A percentile compares a stretch with the other conserved stretches of the same genome.
phyloP scores from a whole-genome alignment of 2,329 filamentous ascomycete species.

The Alternaria postmessia region DNA sequence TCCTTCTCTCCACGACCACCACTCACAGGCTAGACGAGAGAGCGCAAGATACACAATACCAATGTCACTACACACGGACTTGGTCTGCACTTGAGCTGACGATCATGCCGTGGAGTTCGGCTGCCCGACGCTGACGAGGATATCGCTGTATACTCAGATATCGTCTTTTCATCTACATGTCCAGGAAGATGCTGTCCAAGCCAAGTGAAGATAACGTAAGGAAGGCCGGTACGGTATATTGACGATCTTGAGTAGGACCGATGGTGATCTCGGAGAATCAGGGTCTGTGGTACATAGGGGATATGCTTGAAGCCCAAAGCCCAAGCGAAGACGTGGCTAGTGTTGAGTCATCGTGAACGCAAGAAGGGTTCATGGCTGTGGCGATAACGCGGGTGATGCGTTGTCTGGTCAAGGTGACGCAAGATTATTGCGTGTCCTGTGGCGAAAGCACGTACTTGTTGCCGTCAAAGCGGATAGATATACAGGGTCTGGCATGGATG shows the following conservation, averaged over 20 bases:
- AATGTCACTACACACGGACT: not conserved
- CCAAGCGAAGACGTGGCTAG: not conserved
- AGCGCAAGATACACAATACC: not conserved
- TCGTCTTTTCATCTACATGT: not conserved
- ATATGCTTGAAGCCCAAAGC: not conserved
- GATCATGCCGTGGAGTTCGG: not conserved
- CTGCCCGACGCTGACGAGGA: not conserved
- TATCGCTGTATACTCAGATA: not conserved
- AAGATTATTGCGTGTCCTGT: not conserved
- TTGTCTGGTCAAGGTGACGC: not conserved
- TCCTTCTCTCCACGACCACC: not conserved
- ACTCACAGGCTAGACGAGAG: not conserved
- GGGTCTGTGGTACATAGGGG: not conserved
- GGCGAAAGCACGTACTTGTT: not conserved
- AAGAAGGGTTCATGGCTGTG: conserved; percentile 5
- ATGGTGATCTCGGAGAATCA: not conserved
- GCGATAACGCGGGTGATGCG: not conserved
- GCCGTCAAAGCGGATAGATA: not conserved
- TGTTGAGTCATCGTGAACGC: not conserved
- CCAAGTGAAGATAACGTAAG: not conserved
- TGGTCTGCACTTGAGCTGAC: not conserved
- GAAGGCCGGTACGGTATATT: not conserved
- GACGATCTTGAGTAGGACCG: not conserved
- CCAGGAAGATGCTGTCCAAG: not conserved
- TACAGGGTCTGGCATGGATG: not conserved